Evolutionary conservation across 352 stramenopile genomes (phyloP).

Genomic region (Pythium oligandrum): DNA sequence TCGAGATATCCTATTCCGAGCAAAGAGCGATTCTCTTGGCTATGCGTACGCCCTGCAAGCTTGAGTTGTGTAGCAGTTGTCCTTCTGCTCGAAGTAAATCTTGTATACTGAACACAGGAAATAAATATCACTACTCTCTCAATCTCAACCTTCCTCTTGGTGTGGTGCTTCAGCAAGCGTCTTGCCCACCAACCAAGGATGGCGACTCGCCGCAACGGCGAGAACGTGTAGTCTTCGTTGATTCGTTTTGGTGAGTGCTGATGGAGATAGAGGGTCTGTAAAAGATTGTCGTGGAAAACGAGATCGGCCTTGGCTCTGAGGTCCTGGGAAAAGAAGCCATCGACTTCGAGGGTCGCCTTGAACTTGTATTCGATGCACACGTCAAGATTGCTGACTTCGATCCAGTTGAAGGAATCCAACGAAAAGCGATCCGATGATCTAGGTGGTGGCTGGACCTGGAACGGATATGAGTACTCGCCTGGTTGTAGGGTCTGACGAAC

Average conservation of each 20-base stretch:
- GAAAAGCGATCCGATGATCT: constrained; percentile 18
- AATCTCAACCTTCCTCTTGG: constrained; percentile 27
- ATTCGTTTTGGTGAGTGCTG: constrained; percentile 49
- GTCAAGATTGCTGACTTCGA: constrained; percentile 8
- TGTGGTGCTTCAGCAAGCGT: constrained; percentile 45
- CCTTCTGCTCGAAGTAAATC: too few relatives aligned
- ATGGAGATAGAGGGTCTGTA: constrained; percentile 31
- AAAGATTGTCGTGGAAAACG: constrained; percentile 53
- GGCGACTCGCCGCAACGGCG: constrained; percentile 35
- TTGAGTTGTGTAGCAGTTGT: too few relatives aligned
- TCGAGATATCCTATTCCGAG: too few relatives aligned
- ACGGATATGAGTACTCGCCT: constrained; percentile 24
- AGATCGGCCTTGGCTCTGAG: constrained; percentile 54
- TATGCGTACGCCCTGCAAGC: too few relatives aligned
- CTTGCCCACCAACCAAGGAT: constrained; percentile 22
- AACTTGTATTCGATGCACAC: constrained; percentile 27
- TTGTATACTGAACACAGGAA: too few relatives aligned
- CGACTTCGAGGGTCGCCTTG: constrained; percentile 22
- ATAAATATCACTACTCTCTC: background rate
- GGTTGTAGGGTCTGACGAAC: constrained; percentile 9
- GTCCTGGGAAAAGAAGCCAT: constrained; percentile 39
- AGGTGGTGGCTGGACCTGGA: constrained; percentile 24
- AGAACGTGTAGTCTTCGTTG: constrained; percentile 57
- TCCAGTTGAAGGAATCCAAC: constrained; percentile 13
- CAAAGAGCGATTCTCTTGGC: too few relatives aligned